Evolutionary conservation across 108 stramenopile genomes (phyloP), one percentile per base, ranked within the genome.

Genomic region (Nitzschia sp.): DNA sequence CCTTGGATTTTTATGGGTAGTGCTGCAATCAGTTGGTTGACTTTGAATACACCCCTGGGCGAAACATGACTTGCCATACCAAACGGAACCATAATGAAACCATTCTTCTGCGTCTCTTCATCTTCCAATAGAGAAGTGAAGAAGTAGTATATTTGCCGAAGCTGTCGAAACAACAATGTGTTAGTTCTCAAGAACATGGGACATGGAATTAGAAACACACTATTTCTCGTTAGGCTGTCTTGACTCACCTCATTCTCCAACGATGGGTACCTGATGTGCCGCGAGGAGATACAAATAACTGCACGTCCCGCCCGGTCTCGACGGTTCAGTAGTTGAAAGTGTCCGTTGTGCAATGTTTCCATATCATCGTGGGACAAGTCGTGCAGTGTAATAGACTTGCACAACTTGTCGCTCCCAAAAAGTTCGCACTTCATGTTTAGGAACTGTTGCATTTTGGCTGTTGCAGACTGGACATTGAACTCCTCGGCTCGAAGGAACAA

Each of bases 311-410:
- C 50, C 3, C 12, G 42, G 41, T 67, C 67, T 42, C 54, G 37
- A 7, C 21, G 21, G 8, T 29, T 20, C 19, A 70, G 34, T 8
- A 63, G 3, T 20, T 65, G 64, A 51, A 53, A 25, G 51, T 39
- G 34, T n/a, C 64, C 64, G 20, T 65, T 53, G 3, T 2, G 9
- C 29, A 68, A 14, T n/a, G 6, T 43, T 48, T 56, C 61, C 41
- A 58, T 52, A 26, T 71, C 70, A 21, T 71, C 70, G 8, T 71
- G 24, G 29, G 17, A 10, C 43, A 71, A 53, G 22, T 53, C 51
- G 0, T 53, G 24, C 37, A 71, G 26, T 21, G 57, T 59, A 39
- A 69, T 69, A 17, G 14, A 10, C 6, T 29, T 10, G 19, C 29
- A 26, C 40, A 69, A 42, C 21, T 63, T 63, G 29, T 59, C 61